A percentile compares a stretch with the other conserved stretches of the same genome.
Evolutionary conservation across 1,284 basidiomycete species (phyloP).

Genomic region (Moesziomyces antarcticus): DNA sequence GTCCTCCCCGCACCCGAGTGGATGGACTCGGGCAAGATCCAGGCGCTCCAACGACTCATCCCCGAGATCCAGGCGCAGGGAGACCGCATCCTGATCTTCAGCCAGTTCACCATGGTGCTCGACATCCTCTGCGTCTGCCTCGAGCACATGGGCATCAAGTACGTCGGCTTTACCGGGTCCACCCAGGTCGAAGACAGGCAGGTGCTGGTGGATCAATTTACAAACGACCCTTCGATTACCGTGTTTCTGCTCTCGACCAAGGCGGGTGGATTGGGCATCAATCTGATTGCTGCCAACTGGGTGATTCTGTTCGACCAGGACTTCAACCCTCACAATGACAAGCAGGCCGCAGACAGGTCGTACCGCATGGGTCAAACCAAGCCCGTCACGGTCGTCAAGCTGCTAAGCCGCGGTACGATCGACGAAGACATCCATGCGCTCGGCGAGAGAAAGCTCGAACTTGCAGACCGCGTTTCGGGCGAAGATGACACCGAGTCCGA

Average conservation of each 20-base stretch:
- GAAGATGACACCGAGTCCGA: constrained; percentile 55
- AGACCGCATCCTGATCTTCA: constrained; percentile 91
- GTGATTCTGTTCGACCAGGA: constrained; percentile 86
- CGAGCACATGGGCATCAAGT: constrained; percentile 80
- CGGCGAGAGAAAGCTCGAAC: constrained; percentile 57
- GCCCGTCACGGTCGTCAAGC: constrained; percentile 87
- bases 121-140: constrained; percentile 86
- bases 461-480: constrained; percentile 62
- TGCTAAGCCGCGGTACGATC: constrained; percentile 91
- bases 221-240: constrained; percentile 88
- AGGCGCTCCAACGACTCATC: constrained; percentile 79
- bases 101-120: constrained; percentile 72
- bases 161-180: constrained; percentile 89
- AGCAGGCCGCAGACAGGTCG: constrained; percentile 95
- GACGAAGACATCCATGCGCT: constrained; percentile 71
- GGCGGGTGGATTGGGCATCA: constrained; percentile 76
- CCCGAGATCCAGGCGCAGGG: constrained; percentile 77
- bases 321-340: constrained; percentile 75
- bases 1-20: constrained; percentile 81
- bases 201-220: constrained; percentile 93
- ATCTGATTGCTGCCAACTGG: constrained; percentile 76
- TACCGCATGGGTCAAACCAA: constrained; percentile 97
- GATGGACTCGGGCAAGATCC: constrained; percentile 89
- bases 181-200: constrained; percentile 95
- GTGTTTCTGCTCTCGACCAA: constrained; percentile 96